Conservation (phyloP, 2,329 filamentous ascomycete species). For the Trichoderma hamatum region DNA sequence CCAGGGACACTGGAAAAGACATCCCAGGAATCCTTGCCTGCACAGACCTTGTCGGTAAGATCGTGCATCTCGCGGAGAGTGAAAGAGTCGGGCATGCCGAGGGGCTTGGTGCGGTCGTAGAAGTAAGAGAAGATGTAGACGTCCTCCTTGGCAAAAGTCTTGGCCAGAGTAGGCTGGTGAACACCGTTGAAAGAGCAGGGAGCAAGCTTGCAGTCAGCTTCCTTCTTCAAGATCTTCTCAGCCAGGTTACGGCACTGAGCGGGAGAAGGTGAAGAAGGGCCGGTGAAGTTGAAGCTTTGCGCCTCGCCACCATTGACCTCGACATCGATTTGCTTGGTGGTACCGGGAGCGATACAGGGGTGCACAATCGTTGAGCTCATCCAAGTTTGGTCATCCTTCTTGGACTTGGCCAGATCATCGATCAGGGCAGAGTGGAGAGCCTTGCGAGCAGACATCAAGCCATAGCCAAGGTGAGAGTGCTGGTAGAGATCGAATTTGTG, state of each 20-base stretch:
- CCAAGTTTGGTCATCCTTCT: constrained; percentile 66
- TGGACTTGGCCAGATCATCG: constrained; percentile 68
- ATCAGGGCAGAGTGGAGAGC: constrained; percentile 78
- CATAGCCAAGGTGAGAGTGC: constrained; percentile 96
- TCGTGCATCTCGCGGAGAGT: constrained; percentile 88
- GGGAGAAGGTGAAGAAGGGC: constrained; percentile 72
- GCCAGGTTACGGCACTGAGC: constrained; percentile 88
- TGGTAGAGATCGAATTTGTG: constrained; percentile 93
- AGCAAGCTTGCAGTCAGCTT: constrained; percentile 74
- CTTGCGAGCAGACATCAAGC: constrained; percentile 91
- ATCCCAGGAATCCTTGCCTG: constrained; percentile 75
- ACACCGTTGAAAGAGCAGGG: constrained; percentile 99
- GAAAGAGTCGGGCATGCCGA: constrained; percentile 98
- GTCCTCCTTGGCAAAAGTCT: constrained; percentile 90
- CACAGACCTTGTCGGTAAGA: constrained; percentile 81
- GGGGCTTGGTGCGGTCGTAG: constrained; percentile 88
- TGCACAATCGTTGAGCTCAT: constrained; percentile 72
- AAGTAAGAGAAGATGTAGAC: constrained; percentile 98
- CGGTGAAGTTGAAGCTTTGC: constrained; percentile 78
- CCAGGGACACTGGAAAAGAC: constrained; percentile 75
- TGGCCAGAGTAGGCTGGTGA: constrained; percentile 87
- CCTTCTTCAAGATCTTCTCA: constrained; percentile 89
- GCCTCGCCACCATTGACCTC: constrained; percentile 62
- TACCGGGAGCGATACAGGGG: constrained; percentile 84
- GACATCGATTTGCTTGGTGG: constrained; percentile 73